Evolutionary conservation across 169 alveolate species (phyloP).

Genomic region (Perkinsus marinus): DNA sequence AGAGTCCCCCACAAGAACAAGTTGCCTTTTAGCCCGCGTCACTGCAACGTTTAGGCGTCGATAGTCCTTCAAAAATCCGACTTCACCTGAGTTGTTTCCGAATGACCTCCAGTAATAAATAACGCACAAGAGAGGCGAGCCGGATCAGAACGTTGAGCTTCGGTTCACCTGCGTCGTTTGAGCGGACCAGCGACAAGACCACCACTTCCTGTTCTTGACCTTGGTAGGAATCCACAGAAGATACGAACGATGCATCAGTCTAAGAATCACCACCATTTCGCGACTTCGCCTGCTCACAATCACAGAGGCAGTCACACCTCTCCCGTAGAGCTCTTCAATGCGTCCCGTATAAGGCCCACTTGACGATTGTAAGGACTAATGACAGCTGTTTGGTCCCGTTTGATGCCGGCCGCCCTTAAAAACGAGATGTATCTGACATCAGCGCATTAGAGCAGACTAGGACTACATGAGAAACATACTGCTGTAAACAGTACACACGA

Average conservation of each 20-base stretch:
- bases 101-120: no score
- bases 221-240: constrained; percentile 25
- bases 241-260: background rate
- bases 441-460: background rate
- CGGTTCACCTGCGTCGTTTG: constrained; percentile 1
- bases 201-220: constrained; percentile 29
- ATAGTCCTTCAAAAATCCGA: constrained; percentile 53
- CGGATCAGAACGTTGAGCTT: background rate
- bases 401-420: background rate
- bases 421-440: background rate
- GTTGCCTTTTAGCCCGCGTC: constrained; percentile 58
- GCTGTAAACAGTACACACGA: no score
- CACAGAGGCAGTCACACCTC: background rate
- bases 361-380: constrained; percentile 16
- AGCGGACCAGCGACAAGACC: constrained; percentile 19
- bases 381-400: background rate
- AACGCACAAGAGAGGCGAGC: background rate
- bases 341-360: constrained; percentile 7
- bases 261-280: background rate
- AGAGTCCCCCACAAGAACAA: constrained; percentile 52
- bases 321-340: background rate
- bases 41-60: constrained; percentile 69
- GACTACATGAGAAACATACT: no score
- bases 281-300: no score
- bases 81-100: constrained; percentile 25